Base-by-base conservation (phyloP, 352 stramenopile genomes). In the Globisporangium echinulatum region DNA sequence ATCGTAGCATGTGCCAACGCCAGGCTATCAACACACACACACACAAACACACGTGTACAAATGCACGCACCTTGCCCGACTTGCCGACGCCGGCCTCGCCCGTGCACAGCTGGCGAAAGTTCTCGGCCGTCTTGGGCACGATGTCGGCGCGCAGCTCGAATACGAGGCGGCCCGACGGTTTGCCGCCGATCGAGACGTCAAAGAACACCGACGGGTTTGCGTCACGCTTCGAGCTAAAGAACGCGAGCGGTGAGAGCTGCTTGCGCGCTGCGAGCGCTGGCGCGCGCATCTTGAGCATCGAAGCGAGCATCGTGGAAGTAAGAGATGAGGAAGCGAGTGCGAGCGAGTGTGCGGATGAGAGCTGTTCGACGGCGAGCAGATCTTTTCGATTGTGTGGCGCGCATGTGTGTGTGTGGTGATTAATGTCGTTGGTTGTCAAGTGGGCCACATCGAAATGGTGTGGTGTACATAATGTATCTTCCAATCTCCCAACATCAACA, bases 91-190 rank as follows among this genome's bases (percentile, higher is more conserved):
- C 94, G n/a, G 96, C 96, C 71, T 99, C 97, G 60, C 96, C 97
- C 50, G 96, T 99, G 86, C 96, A 99, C 11, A 99, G 75, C 61
- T 87, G 77, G 43, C 92, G 77, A 74, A 99, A 99, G 77, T 99
- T 99, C 69, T 99, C 96, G 42, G 96, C 97, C 38, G 97, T 99
- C 72, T 98, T 99, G 17, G 97, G 97, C 55, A 96, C 96, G 36
- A 98, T 89, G 66, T 99, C 94, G 9, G 86, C 88, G 75, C 94
- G 98, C 49, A 99, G 71, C 72, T 96, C 78, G 56, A 97, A 95
- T 1, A 90, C 74, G 40, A 97, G 85, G 47, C 91, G 82, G 4
- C 90, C 89, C 4, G 75, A 79, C 13, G 83, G 53, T 71, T 97
- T 64, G 44, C 90, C 96, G 62, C 87, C 93, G 68, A 99, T 97